Evolutionary conservation across 2,329 filamentous ascomycete species (phyloP).

Genomic region (Aspergillus novoparasiticus): DNA sequence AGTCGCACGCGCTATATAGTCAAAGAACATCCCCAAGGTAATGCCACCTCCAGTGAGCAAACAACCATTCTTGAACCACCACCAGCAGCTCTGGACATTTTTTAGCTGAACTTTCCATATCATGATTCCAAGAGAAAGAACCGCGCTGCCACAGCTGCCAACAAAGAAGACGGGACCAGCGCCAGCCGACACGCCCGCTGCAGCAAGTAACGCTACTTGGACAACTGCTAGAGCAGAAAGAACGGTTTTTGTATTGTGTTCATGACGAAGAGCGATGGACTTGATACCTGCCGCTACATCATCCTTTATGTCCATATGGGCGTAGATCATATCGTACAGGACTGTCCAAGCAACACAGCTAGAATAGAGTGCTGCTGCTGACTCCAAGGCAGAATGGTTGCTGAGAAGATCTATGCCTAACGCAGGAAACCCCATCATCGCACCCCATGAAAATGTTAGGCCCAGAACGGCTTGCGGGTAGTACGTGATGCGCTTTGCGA

Average conservation of each 20-base stretch:
- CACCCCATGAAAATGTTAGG: conserved; percentile 54
- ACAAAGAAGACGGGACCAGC: conserved; percentile 62
- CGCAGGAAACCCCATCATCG: conserved; percentile 52
- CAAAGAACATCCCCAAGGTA: conserved; percentile 56
- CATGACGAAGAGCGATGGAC: conserved; percentile 53
- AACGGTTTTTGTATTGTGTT: conserved; percentile 49
- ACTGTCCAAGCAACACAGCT: conserved; percentile 53
- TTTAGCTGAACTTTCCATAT: conserved; percentile 61
- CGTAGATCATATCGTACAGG: conserved; percentile 56
- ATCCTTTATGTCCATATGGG: conserved; percentile 55
- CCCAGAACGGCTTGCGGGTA: conserved; percentile 57
- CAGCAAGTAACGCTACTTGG: conserved; percentile 47
- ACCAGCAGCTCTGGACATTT: conserved; percentile 62
- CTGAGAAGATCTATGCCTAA: conserved; percentile 49
- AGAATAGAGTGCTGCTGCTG: conserved; percentile 47
- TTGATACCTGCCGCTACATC: conserved; percentile 54
- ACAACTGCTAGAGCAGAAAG: conserved; percentile 43
- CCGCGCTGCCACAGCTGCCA: conserved; percentile 61
- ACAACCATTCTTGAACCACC: conserved; percentile 66
- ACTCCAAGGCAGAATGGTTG: conserved; percentile 38
- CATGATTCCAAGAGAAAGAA: conserved; percentile 58
- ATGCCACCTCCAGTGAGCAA: conserved; percentile 65
- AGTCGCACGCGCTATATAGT: conserved; percentile 49
- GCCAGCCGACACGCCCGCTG: conserved; percentile 51
- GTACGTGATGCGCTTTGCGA: conserved; percentile 56